Evolutionary conservation across 169 alveolate genomes (phyloP).

Genomic region (Babesia sp.): DNA sequence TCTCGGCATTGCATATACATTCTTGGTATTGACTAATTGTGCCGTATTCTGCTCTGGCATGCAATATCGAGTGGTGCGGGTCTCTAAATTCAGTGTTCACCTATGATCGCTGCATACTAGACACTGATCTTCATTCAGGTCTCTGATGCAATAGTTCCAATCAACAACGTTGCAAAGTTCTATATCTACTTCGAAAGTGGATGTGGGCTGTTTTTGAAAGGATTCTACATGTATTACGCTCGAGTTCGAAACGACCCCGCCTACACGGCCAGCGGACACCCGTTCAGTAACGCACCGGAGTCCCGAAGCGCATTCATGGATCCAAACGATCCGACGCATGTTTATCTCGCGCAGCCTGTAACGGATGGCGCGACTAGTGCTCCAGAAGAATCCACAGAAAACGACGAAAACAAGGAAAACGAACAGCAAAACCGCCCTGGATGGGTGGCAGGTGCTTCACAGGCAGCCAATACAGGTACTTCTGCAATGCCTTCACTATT

Average conservation of each 20-base stretch:
- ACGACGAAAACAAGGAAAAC: background rate
- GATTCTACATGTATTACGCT: constrained; percentile 60
- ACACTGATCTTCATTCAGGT: constrained; percentile 17
- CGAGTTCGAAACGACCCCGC: constrained; percentile 53
- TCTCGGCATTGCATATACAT: no score
- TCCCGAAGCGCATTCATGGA: constrained; percentile 61
- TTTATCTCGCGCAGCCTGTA: constrained; percentile 55
- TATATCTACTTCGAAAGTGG: constrained; percentile 33
- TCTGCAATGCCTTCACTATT: background rate
- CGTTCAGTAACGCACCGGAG: constrained; percentile 29
- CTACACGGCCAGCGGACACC: constrained; percentile 21
- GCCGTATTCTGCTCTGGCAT: no score
- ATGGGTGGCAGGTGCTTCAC: background rate
- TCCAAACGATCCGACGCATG: constrained; percentile 62
- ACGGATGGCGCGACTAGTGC: background rate
- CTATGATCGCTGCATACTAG: no score
- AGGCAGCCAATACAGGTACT: background rate
- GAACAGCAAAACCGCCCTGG: background rate
- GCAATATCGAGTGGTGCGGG: no score
- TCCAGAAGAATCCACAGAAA: background rate
- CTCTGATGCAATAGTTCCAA: constrained; percentile 15
- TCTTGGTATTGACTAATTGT: no score
- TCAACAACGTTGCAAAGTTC: constrained; percentile 30
- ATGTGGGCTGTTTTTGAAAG: constrained; percentile 33
- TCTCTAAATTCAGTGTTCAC: no score